Base-by-base conservation (phyloP, 2,329 filamentous ascomycete species). In the Aspergillus brunneoviolaceus region DNA sequence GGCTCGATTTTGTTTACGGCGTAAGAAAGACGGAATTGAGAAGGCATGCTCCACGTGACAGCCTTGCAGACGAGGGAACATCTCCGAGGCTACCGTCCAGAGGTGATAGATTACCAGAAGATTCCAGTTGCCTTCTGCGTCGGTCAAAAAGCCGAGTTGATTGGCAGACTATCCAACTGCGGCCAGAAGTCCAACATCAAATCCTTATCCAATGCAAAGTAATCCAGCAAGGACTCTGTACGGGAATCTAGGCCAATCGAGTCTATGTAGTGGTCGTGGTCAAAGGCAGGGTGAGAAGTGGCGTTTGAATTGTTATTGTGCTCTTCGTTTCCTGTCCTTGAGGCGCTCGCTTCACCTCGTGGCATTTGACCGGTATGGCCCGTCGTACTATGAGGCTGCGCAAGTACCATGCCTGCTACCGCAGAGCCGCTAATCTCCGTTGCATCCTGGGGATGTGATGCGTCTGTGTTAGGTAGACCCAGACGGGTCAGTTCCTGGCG, bases 131-230 rank as follows among this genome's bases (percentile, higher is more conserved):
- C 27, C 7, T 3, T 2, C 7, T 29, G 27, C 7, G 3, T 29
- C 7, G 3, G 2, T 35, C 33, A 35, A 16, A 35, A 35, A 35
- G 14, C 4, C 5, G 33, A 35, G 33, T 35, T 62, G 14, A 63
- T 67, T 14, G 69, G 69, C n/a, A 70, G 51, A n/a, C 67, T 66
- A 57, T 71, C 69, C 12, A 71, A 45, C 33, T 70, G 68, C 2
- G 69, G 65, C 69, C 69, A 71, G 51, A 71, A 69, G 12, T 70
- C 67, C 9, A 68, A 57, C 29, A 62, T 58, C 42, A 68, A 39
- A 21, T 68, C 66, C 47, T 69, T 63, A 16, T 65, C 62, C 12
- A 62, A 49, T 10, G 58, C 63, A 51, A 66, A 64, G 12, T 55
- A 62, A 48, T 64, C 62, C 31, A 69, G 65, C 2, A 69, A 45